Percentiles rank a stretch among this genome's conserved stretches.
phyloP scores from a whole-genome alignment of 805 yeast genomes.

The Suhomyces prunicola region DNA sequence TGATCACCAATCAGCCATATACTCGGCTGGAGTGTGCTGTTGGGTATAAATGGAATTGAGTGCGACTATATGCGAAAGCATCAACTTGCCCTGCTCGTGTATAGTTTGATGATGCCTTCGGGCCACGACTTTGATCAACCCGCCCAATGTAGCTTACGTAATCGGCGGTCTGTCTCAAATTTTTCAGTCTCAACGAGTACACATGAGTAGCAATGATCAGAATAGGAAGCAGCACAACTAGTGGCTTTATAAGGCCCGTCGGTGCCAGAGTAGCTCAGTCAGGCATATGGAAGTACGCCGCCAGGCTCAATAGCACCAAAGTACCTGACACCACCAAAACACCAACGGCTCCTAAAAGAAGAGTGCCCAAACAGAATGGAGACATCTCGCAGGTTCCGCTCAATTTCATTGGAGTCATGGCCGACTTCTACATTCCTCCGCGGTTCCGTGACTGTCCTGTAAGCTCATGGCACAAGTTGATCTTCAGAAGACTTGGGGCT shows the following conservation, averaged over 20 bases:
- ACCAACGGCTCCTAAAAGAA: constrained; percentile 5
- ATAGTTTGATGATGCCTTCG: too few relatives aligned
- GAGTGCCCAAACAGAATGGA: constrained; percentile 15
- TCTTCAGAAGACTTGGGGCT: constrained; percentile 61
- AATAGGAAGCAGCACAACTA: neutral
- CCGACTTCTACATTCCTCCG: constrained; percentile 45
- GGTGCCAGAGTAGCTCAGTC: neutral
- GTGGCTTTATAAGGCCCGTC: neutral
- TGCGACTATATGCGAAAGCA: too few relatives aligned
- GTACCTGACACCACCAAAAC: neutral
- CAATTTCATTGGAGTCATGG: constrained; percentile 37
- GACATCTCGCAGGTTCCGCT: constrained; percentile 39
- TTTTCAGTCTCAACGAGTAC: neutral
- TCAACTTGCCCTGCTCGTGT: too few relatives aligned
- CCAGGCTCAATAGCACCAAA: neutral
- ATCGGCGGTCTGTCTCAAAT: neutral
- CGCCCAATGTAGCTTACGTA: neutral
- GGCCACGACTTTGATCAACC: too few relatives aligned
- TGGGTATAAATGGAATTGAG: too few relatives aligned
- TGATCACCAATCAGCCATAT: too few relatives aligned
- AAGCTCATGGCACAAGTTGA: constrained; percentile 40
- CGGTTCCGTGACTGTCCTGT: constrained; percentile 19
- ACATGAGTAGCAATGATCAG: constrained; percentile 1
- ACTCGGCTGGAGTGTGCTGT: too few relatives aligned
- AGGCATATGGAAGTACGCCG: neutral